phyloP scores from a whole-genome alignment of 495 filamentous ascomycete genomes.

The Hypoxylon fuscum region DNA sequence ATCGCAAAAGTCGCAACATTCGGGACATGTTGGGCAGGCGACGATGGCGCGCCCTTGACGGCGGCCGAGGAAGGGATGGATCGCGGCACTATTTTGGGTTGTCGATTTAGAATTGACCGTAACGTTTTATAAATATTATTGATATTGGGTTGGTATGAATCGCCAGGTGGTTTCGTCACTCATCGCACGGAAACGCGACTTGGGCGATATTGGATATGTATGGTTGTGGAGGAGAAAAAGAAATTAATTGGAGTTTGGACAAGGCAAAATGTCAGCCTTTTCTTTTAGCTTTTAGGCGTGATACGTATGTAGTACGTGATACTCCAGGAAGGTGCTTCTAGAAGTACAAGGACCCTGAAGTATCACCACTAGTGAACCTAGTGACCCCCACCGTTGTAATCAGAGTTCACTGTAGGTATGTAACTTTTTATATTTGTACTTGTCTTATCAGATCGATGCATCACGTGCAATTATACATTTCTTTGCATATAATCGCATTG shows the following conservation, averaged over 20 bases:
- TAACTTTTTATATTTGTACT: neutral
- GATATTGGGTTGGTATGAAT: too few species aligned
- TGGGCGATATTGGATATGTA: neutral
- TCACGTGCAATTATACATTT: too few species aligned
- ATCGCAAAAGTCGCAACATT: slow-evolving; percentile 46
- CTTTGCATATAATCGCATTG: too few species aligned
- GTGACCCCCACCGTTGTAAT: neutral
- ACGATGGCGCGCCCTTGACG: slow-evolving; percentile 47
- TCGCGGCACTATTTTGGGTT: neutral
- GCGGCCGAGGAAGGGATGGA: slow-evolving; percentile 42
- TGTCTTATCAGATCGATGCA: too few species aligned
- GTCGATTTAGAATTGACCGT: neutral
- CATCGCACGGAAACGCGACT: neutral
- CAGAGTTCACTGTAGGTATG: too few species aligned
- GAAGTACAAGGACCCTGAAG: slow-evolving; percentile 16
- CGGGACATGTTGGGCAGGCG: slow-evolving; percentile 47
- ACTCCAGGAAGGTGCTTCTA: slow-evolving; percentile 22
- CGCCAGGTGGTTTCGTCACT: too few species aligned
- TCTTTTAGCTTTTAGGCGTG: slow-evolving; percentile 14
- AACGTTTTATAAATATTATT: too few species aligned
- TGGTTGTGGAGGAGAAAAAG: neutral
- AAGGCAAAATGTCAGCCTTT: slow-evolving; percentile 28
- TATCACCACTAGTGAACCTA: too few species aligned
- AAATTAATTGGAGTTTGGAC: slow-evolving; percentile 7
- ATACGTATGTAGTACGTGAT: neutral